phyloP scores from a whole-genome alignment of 768 basidiomycete species.

The Lactarius vividus region DNA sequence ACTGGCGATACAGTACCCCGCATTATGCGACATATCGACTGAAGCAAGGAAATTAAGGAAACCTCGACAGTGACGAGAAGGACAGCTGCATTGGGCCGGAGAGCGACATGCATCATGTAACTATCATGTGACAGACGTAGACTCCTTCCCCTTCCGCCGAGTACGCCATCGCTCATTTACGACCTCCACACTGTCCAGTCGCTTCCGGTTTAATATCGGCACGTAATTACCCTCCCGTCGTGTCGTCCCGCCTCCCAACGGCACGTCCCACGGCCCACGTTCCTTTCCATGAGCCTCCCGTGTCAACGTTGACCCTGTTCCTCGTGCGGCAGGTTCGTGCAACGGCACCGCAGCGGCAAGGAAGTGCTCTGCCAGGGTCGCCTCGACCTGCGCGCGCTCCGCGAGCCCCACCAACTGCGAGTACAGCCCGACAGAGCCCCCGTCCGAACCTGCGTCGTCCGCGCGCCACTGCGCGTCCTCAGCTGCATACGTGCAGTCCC shows the following conservation, averaged over 20 bases:
- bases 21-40: neutral
- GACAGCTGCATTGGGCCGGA: neutral
- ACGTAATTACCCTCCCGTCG: conserved; percentile 61
- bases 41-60: neutral
- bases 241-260: conserved; percentile 69
- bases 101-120: neutral
- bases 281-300: conserved; percentile 35
- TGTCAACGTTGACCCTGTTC: conserved; percentile 39
- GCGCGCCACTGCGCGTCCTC: conserved; percentile 72
- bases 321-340: conserved; percentile 39
- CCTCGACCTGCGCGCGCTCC: conserved; percentile 60
- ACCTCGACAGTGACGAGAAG: neutral
- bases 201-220: conserved; percentile 61
- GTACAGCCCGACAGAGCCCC: conserved; percentile 28
- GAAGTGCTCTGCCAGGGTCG: conserved; percentile 65
- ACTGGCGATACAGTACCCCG: neutral
- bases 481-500: conserved; percentile 78
- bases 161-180: conserved; percentile 77
- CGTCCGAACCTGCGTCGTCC: conserved; percentile 41
- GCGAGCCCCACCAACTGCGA: conserved; percentile 31
- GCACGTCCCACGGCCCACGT: conserved; percentile 45
- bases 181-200: conserved; percentile 67
- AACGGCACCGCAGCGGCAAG: conserved; percentile 51
- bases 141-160: conserved; percentile 47
- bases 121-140: neutral